Evolutionary conservation across 1,284 basidiomycete species (phyloP), one percentile per base, ranked within the genome.

Genomic region (Ganoderma lucidum): DNA sequence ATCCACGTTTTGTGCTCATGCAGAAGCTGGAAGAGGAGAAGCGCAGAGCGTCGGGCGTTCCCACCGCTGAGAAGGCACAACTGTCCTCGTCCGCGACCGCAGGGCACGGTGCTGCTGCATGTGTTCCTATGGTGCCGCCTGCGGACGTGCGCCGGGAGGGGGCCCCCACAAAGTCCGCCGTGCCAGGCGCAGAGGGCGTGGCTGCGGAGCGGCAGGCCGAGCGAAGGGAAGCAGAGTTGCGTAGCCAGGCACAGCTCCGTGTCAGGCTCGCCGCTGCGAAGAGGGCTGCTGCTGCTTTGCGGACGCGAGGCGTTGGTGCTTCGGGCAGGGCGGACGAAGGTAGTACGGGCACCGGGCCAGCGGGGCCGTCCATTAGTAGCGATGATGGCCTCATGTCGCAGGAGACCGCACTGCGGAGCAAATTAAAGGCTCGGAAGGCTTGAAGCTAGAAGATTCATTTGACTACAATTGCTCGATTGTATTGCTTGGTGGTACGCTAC

Each of bases 241-340:
- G 86, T 70, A 79, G 78, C 60, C 85, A 86, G 74, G 85, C 86
- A 63, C 85, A 82, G 69, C 75, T 89, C 73, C 84, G 82, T 28
- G 81, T 83, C 45, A 83, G 86, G 64, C 81, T 90, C 42, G 85
- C 83, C 19, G 84, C 83, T 58, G 86, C 84, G 71, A 87, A 83
- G 76, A 80, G 80, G 66, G 72, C 71, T 63, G 65, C 71, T 63
- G 65, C 74, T 67, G 64, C 60, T 28, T 19, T 37, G 56, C 42
- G 28, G 64, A 10, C 53, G 63, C 51, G 41, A 23, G 63, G 30
- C n/a, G 35, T 41, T 51, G 48, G 48, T 51, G 48, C 48, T 42
- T 39, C 53, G 63, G 53, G 35, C 48, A 63, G 62, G 44, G 59
- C 61, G 61, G 39, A 45, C 41, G 60, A 41, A 15, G 42, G 41